Evolutionary conservation across 139 green algal species (phyloP).

Genomic region (Trebouxia sp.): DNA sequence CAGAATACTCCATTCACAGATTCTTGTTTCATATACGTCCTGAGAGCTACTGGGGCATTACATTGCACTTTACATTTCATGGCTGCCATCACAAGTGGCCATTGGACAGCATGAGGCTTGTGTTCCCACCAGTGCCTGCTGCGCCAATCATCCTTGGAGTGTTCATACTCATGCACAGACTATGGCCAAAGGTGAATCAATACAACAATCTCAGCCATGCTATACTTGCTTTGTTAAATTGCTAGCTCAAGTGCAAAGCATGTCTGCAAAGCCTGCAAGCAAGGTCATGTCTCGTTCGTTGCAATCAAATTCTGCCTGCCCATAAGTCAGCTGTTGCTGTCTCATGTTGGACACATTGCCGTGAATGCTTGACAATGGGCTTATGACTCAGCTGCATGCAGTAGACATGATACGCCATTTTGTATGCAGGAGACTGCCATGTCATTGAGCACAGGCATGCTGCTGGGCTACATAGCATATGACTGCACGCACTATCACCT

Average conservation of each 20-base stretch:
- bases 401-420: too few species aligned
- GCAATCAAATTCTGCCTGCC: neutral
- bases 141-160: constrained; percentile 48
- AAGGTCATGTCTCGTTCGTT: too few species aligned
- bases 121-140: constrained; percentile 89
- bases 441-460: constrained; percentile 68
- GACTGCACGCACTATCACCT: constrained; percentile 89
- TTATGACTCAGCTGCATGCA: neutral
- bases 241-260: too few species aligned
- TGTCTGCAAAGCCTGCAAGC: too few species aligned
- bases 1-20: constrained; percentile 93
- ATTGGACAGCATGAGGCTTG: constrained; percentile 80
- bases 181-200: constrained; percentile 40
- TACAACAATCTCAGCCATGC: too few species aligned
- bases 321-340: neutral
- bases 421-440: constrained; percentile 29
- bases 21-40: constrained; percentile 86
- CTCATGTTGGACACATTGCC: neutral
- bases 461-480: constrained; percentile 90
- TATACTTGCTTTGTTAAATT: too few species aligned
- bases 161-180: constrained; percentile 37
- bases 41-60: constrained; percentile 62
- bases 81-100: constrained; percentile 97
- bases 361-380: neutral
- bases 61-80: constrained; percentile 92